Conservation (phyloP, 2,329 filamentous ascomycete genomes). For the Penicillium sp. region DNA sequence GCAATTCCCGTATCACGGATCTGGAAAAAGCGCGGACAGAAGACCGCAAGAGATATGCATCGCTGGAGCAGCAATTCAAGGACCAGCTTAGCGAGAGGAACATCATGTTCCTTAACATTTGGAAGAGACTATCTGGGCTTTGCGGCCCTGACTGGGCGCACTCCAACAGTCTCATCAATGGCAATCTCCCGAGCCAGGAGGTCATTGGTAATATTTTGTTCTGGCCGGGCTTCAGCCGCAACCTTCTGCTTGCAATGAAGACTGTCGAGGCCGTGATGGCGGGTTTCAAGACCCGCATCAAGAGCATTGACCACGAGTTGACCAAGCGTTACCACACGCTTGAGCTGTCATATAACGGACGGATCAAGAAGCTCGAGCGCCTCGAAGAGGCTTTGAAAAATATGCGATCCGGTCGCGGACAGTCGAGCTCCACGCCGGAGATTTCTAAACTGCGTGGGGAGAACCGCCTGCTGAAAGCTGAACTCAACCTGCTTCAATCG, state of each 20-base stretch:
- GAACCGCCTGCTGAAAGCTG: conserved; percentile 52
- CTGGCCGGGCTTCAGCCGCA: conserved; percentile 74
- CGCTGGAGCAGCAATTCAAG: conserved; percentile 69
- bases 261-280: conserved; percentile 72
- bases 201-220: conserved; percentile 72
- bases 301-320: conserved; percentile 78
- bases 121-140: conserved; percentile 75
- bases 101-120: conserved; percentile 74
- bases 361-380: conserved; percentile 76
- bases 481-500: conserved; percentile 60
- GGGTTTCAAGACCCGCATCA: conserved; percentile 70
- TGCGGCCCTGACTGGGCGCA: conserved; percentile 90
- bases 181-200: conserved; percentile 74
- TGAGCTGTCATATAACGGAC: conserved; percentile 68
- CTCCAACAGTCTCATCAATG: conserved; percentile 78
- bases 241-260: conserved; percentile 76
- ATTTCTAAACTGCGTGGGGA: conserved; percentile 52
- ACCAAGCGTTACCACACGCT: conserved; percentile 81
- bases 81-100: conserved; percentile 87
- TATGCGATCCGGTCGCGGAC: conserved; percentile 33
- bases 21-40: conserved; percentile 70
- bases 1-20: conserved; percentile 75
- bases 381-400: conserved; percentile 72
- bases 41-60: conserved; percentile 66
- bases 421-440: conserved; percentile 42